A percentile compares a stretch with the other conserved stretches of the same genome.
phyloP scores from a whole-genome alignment of 1,139 yeast genomes.

The Yamadazyma trypodendri region DNA sequence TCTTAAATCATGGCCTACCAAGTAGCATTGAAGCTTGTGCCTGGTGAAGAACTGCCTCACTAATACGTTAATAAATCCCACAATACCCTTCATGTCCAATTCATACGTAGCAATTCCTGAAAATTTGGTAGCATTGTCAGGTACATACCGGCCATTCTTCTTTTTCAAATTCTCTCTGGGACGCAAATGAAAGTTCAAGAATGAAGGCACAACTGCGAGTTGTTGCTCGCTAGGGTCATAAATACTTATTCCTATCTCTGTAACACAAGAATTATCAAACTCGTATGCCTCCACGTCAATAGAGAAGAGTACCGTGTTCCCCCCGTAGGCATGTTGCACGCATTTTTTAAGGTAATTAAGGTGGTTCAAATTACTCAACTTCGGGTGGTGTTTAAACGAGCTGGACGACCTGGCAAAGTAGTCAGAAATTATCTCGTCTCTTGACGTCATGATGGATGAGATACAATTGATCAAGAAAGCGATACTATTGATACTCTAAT shows the following conservation, averaged over 20 bases:
- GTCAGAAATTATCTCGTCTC: too few relatives aligned
- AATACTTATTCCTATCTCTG: slow-evolving; percentile 69
- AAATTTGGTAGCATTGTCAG: slow-evolving; percentile 58
- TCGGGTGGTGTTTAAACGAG: slow-evolving; percentile 16
- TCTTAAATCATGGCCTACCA: slow-evolving; percentile 70
- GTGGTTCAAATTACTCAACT: slow-evolving; percentile 14
- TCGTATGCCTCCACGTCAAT: slow-evolving; percentile 74
- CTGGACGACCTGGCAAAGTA: too few relatives aligned
- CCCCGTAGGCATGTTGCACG: slow-evolving; percentile 22
- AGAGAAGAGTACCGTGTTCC: slow-evolving; percentile 44
- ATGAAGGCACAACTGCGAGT: slow-evolving; percentile 39
- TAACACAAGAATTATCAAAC: slow-evolving; percentile 39
- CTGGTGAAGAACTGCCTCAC: slow-evolving; percentile 40
- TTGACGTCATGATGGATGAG: too few relatives aligned
- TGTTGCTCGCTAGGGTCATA: slow-evolving; percentile 57
- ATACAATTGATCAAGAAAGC: too few relatives aligned
- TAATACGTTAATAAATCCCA: slow-evolving; percentile 38
- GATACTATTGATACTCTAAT: too few relatives aligned
- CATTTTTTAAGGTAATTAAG: slow-evolving; percentile 9
- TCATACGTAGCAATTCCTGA: slow-evolving; percentile 55
- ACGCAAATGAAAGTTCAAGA: slow-evolving; percentile 55
- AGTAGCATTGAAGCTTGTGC: slow-evolving; percentile 20
- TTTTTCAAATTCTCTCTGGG: slow-evolving; percentile 47
- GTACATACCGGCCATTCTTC: slow-evolving; percentile 59
- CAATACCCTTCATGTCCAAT: slow-evolving; percentile 36